Evolutionary conservation across 331 rosid genomes (phyloP).

Genomic region (Quercus phellos): DNA sequence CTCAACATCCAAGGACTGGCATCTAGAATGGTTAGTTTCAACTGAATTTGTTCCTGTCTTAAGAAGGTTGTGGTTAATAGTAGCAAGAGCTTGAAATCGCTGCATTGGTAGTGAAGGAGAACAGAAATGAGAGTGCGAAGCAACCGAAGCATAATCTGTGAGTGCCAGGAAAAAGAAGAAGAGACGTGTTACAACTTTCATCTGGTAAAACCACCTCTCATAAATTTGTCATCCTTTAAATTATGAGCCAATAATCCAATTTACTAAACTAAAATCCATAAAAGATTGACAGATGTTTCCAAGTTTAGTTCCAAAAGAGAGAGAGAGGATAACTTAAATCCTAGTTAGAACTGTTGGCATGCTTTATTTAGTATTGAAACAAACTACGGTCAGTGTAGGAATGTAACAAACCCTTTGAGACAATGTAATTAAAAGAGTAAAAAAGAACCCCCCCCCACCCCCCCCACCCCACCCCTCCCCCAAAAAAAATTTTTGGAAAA

Average conservation of each 20-base stretch:
- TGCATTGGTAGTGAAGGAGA: slow-evolving; percentile 65
- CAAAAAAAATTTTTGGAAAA: background rate
- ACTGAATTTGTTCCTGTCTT: slow-evolving; percentile 25
- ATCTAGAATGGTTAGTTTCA: slow-evolving; percentile 40
- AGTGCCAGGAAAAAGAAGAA: slow-evolving; percentile 9
- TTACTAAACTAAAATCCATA: background rate
- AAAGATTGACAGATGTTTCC: background rate
- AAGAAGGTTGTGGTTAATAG: slow-evolving; percentile 52
- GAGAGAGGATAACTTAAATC: background rate
- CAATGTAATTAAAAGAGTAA: background rate
- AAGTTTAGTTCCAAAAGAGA: background rate
- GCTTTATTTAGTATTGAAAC: background rate
- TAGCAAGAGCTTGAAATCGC: slow-evolving; percentile 76
- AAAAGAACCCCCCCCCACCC: no score
- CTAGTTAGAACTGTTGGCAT: background rate
- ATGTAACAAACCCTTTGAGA: background rate
- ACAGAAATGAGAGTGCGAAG: slow-evolving; percentile 39
- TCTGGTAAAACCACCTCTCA: background rate
- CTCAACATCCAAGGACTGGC: slow-evolving; percentile 51
- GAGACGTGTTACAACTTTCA: slow-evolving; percentile 1
- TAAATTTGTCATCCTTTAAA: background rate
- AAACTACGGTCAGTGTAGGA: background rate
- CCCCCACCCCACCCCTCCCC: no score
- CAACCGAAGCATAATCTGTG: slow-evolving; percentile 51
- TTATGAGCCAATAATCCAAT: slow-evolving; percentile 7